A percentile compares a stretch with the other conserved stretches of the same genome.
Evolutionary conservation across 129 eudicot genomes (phyloP).

Genomic region (Artemisia annua): DNA sequence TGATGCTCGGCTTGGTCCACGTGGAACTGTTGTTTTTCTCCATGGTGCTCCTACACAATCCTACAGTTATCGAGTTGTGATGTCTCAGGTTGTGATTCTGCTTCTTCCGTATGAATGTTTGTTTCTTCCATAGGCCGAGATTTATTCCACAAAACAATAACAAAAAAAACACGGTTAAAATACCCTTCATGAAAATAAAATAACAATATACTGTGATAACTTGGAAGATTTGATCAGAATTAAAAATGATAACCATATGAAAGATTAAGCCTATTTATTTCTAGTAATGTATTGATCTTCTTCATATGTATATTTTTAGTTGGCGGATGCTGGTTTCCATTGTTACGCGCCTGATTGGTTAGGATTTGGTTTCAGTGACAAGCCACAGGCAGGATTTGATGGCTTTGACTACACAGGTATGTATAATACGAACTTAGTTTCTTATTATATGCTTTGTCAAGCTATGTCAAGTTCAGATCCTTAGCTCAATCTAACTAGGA

Average conservation of each 20-base stretch:
- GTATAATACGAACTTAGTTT: slow-evolving; percentile 16
- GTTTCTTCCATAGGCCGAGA: background rate
- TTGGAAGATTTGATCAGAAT: no score
- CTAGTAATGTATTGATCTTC: no score
- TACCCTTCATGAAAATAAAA: no score
- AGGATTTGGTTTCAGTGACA: slow-evolving; percentile 98
- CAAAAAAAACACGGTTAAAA: no score
- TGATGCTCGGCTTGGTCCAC: slow-evolving; percentile 79
- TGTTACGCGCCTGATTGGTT: slow-evolving; percentile 99
- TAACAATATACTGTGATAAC: no score
- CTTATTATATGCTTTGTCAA: background rate
- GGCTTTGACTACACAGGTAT: slow-evolving; percentile 94
- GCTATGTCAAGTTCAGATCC: background rate
- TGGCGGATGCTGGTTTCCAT: slow-evolving; percentile 89
- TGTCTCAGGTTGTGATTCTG: slow-evolving; percentile 71
- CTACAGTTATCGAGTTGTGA: slow-evolving; percentile 90
- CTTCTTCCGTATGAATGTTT: background rate
- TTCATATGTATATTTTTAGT: slow-evolving; percentile 31
- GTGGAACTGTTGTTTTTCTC: slow-evolving; percentile 86
- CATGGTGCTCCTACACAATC: slow-evolving; percentile 99
- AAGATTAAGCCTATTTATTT: no score
- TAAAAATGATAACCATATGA: no score
- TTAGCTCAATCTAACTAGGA: slow-evolving; percentile 15
- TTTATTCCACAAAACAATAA: no score
- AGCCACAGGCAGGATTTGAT: slow-evolving; percentile 81